Base-by-base conservation (phyloP, 495 filamentous ascomycete genomes). In the Recurvomyces mirabilis region DNA sequence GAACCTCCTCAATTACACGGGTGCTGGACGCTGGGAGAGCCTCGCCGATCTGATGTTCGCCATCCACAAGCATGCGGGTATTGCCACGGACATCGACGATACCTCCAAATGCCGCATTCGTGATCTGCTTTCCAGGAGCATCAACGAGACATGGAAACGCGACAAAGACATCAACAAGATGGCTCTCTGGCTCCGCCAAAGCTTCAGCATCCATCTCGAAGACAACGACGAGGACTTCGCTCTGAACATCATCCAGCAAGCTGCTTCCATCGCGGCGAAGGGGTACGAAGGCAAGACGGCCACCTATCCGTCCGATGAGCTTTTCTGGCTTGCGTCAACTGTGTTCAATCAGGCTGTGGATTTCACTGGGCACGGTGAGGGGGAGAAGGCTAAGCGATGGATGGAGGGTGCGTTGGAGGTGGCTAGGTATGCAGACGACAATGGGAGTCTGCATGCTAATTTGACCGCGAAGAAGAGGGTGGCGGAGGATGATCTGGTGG, bases 271-370 rank as follows among this genome's bases (percentile, higher is more conserved):
- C 18, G 62, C 62, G 14, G 39, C 46, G 40, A 42, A 53, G 28
- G 31, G 38, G 1, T 15, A 22, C 12, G 38, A 50, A 15, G 22
- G 44, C 12, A 3, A 17, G n/a, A 15, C 32, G 5, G 58, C 69
- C 11, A 55, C 56, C 2, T 93, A 85, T 55, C 84, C 84, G 3
- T 46, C 61, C 9, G 71, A 74, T 5, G 87, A 94, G 49, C 63
- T 94, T 2, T 76, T 82, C 52, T 88, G 82, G 80, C 72, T 95
- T 22, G 78, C 78, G 0, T 74, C 74, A 0, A 75, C 71, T 2
- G 62, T 79, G 0, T 94, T 91, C 66, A 93, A 93, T 49, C 74
- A 70, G 31, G 79, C 79, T 0, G 70, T 87, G 17, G 84, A 91
- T 47, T 74, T 79, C 32, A 87, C 82, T 47, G 64, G 74, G 12